A percentile compares a stretch with the other conserved stretches of the same genome.
phyloP scores from a whole-genome alignment of 768 basidiomycete species.

The Wakefieldia striispora region DNA sequence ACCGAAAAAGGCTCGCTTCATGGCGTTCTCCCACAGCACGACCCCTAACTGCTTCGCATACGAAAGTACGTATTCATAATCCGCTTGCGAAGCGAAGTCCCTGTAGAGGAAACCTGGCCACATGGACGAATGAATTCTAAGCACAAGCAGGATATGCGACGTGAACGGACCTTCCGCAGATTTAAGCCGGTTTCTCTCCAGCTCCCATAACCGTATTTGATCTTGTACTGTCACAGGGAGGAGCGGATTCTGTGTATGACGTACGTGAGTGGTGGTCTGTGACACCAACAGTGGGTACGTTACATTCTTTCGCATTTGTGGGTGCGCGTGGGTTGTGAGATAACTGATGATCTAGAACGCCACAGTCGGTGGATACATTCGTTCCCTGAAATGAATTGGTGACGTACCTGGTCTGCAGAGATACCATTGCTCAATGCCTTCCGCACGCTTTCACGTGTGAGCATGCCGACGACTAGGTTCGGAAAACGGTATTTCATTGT shows the following conservation, averaged over 20 bases:
- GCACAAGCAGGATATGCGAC: conserved; percentile 4
- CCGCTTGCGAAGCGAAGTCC: conserved; percentile 79
- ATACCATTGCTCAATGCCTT: conserved; percentile 93
- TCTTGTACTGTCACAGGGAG: conserved; percentile 97
- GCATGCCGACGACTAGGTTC: conserved; percentile 93
- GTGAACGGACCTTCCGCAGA: conserved; percentile 72
- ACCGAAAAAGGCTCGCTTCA: conserved; percentile 80
- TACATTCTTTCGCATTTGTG: conserved; percentile 96
- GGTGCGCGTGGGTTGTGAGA: conserved; percentile 90
- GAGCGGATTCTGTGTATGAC: conserved; percentile 68
- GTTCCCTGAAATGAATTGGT: conserved; percentile 15
- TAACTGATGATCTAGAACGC: conserved; percentile 86
- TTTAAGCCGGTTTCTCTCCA: conserved; percentile 89
- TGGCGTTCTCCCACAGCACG: conserved; percentile 77
- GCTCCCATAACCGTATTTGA: conserved; percentile 96
- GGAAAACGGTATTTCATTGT: conserved; percentile 92
- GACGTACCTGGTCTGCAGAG: conserved; percentile 85
- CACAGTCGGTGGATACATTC: conserved; percentile 14
- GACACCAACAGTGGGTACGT: conserved; percentile 17
- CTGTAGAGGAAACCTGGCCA: conserved; percentile 81
- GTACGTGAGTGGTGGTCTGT: conserved; percentile 13
- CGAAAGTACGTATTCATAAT: conserved; percentile 82
- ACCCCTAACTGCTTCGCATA: conserved; percentile 83
- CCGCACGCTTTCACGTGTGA: conserved; percentile 94
- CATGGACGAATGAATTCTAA: conserved; percentile 5